Evolutionary conservation across 1,139 yeast genomes (phyloP).

Genomic region (Tardiomyces depauwii): DNA sequence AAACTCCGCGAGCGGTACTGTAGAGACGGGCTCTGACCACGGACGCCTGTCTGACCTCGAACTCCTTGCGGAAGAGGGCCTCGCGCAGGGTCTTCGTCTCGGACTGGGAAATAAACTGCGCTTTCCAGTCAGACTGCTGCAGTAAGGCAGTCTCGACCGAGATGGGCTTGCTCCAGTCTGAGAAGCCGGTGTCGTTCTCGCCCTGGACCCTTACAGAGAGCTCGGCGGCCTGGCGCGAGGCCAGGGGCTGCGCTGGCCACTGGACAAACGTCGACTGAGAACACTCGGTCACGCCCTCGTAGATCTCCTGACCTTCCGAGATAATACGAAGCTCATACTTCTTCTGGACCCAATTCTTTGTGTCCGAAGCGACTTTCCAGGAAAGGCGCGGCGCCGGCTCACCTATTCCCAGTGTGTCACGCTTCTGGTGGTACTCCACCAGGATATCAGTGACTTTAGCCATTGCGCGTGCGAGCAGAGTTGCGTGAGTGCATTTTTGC

Average conservation of each 20-base stretch:
- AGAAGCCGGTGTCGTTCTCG: conserved; percentile 2
- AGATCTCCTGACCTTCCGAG: neutral
- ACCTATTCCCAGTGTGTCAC: conserved; percentile 6
- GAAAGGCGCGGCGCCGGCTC: conserved; percentile 5
- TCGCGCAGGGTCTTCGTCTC: conserved; percentile 3
- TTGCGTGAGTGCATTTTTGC: too few species aligned
- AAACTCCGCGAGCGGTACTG: conserved; percentile 15
- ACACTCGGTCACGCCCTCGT: conserved; percentile 2
- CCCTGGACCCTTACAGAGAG: conserved; percentile 6
- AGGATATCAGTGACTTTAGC: conserved; percentile 2
- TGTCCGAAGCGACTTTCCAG: conserved; percentile 4
- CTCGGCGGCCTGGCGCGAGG: conserved; percentile 4
- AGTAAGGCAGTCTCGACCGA: conserved; percentile 5
- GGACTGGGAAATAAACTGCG: conserved; percentile 4
- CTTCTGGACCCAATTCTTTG: conserved; percentile 5
- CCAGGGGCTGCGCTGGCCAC: conserved; percentile 5
- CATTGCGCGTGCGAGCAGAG: neutral
- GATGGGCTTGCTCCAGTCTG: conserved; percentile 4
- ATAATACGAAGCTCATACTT: conserved; percentile 3
- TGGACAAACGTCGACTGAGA: conserved; percentile 6
- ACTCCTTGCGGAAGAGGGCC: conserved; percentile 3
- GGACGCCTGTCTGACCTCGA: neutral
- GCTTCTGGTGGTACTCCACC: conserved; percentile 6
- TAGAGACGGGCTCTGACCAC: conserved; percentile 8
- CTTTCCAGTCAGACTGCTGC: conserved; percentile 2